Base-by-base conservation (phyloP, 2,329 filamentous ascomycete genomes). In the Nigrospora osmanthi region DNA sequence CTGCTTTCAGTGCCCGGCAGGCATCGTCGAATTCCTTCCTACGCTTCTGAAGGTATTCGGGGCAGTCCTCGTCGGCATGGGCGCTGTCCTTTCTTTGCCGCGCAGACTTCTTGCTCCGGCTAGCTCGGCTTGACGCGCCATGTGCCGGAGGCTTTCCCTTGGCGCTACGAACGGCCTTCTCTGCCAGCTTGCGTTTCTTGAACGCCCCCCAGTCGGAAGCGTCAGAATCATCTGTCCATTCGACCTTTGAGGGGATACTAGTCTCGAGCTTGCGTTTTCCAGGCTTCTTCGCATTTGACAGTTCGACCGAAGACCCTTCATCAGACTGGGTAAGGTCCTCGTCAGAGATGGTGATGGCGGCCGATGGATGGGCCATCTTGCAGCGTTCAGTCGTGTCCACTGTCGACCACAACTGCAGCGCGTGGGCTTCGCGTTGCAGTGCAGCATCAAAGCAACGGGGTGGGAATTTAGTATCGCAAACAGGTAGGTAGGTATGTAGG, bases 1-100 rank as follows among this genome's bases (percentile, higher is more conserved):
- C 78, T 45, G 85, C 78, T 46, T 81, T 78, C 39, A 89, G 66
- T 28, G 19, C n/a, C 19, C 35, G 16, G 30, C 17, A 15, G 14
- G 12, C 70, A 38, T 73, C 67, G 44, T 93, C 84, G 55, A 95
- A 89, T 17, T 73, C 66, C n/a, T 63, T 69, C 19, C 85, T 76
- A 14, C 91, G 78, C 17, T 76, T 65, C 50, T 76, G 73, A 28
- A 95, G 61, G 58, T 95, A 91, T 16, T 84, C 79, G 0, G 90
- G 89, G 3, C 93, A 71, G 17, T 77, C 71, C 5, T 74, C 71
- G 9, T 77, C 73, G 3, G 69, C 54, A 3, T 70, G 64, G 40
- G 70, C 67, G 3, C 66, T 65, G 40, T 59, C 67, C 35, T 61
- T 55, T 3, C 61, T 54, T 3, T 45, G 39, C 28, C 37, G 44